These are phyloP conservation scores for Euphorbia lathyris DNA, from an alignment of 345 rosid genomes.

Conservation along the genomic window DNA sequence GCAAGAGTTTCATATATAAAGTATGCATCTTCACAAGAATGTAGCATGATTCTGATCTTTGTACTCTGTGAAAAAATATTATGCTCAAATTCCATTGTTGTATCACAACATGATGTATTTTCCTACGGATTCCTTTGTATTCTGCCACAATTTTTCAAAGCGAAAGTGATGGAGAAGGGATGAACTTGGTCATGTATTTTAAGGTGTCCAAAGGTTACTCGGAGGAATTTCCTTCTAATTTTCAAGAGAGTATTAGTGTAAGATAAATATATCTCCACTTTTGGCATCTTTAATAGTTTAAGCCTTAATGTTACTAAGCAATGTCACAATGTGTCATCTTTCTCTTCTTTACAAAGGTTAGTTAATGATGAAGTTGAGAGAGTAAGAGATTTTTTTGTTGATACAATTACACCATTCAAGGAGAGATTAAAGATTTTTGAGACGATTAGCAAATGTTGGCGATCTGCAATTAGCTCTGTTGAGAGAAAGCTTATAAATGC, in stretches of 20 bases:
- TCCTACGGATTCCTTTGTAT: slow-evolving; percentile 73
- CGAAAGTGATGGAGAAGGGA: no score
- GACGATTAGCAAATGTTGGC: slow-evolving; percentile 77
- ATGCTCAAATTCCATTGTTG: no score
- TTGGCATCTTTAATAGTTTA: background rate
- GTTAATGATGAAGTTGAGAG: slow-evolving; percentile 83
- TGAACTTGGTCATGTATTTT: no score
- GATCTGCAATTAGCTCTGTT: slow-evolving; percentile 75
- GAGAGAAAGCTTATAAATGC: no score
- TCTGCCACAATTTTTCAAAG: no score
- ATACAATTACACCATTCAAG: slow-evolving; percentile 60
- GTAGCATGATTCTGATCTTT: no score
- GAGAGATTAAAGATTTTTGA: slow-evolving; percentile 89
- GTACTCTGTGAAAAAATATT: no score
- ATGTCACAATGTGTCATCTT: no score
- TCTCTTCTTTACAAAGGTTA: slow-evolving; percentile 43
- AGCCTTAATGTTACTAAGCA: slow-evolving; percentile 4
- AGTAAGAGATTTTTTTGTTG: slow-evolving; percentile 84
- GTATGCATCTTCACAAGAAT: no score
- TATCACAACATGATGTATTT: background rate
- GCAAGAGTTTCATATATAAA: no score
- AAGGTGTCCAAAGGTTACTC: slow-evolving; percentile 53
- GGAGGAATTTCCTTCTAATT: slow-evolving; percentile 52
- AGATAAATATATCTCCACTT: slow-evolving; percentile 15
- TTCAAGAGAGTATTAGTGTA: slow-evolving; percentile 64